A percentile compares a stretch with the other conserved stretches of the same genome.
Evolutionary conservation across 75 land plant species (phyloP).

Genomic region (Pinus taeda): DNA sequence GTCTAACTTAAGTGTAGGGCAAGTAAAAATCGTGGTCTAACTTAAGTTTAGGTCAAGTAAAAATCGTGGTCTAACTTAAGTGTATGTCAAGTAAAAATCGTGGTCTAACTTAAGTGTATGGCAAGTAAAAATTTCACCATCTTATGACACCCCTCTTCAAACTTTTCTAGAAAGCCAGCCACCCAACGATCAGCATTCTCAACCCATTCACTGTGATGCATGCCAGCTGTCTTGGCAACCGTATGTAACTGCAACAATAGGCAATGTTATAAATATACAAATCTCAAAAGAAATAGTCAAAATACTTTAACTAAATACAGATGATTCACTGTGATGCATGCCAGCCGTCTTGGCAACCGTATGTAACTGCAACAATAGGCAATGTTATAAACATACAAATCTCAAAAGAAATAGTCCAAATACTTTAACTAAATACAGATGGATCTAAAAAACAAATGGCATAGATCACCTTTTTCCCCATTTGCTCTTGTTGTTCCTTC

Average conservation of each 20-base stretch:
- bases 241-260: constrained; percentile 54
- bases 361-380: no score
- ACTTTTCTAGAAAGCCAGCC: constrained; percentile 93
- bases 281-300: background rate
- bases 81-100: no score
- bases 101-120: no score
- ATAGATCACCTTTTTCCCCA: constrained; percentile 40
- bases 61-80: no score
- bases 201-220: constrained; percentile 93
- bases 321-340: no score
- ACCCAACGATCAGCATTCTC: constrained; percentile 99
- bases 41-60: no score
- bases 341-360: no score
- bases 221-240: constrained; percentile 75
- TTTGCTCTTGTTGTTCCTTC: constrained; percentile 64
- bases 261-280: background rate
- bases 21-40: no score
- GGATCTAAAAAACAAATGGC: background rate
- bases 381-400: background rate
- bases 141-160: constrained; percentile 92
- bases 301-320: background rate
- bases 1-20: no score
- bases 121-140: constrained; percentile 49
- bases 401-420: background rate
- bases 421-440: background rate